Base-by-base conservation (phyloP, 140 eudicot species). In the Bidens hawaiensis region DNA sequence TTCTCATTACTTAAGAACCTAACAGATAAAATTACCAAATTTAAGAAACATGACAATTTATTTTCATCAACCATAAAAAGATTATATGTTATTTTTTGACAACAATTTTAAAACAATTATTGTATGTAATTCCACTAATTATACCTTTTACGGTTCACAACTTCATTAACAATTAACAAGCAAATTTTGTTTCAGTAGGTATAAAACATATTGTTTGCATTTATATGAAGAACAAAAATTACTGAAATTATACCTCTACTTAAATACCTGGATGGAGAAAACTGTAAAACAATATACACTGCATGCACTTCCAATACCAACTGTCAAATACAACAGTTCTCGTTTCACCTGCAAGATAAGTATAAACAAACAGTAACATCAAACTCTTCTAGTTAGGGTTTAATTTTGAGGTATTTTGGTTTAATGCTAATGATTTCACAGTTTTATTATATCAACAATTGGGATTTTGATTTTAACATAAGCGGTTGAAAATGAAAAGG, bases 281-380 rank as follows among this genome's bases (percentile, higher is more conserved):
- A 69, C 67, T 47, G 82, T 38, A 33, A 91, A 87, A 66, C 98
- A 91, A 74, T 91, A 91, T 74, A 85, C 93, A 74, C 77, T 87
- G 65, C 98, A 87, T 43, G 87, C 96, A 67, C 93, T 79, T 80
- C 96, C 96, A n/a, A 85, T 78, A 45, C 85, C 81, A 53, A 85
- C 73, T 1, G 98, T 91, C 70, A 91, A 58, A 57, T 87, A 81
- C 58, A 87, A 72, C 62, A 91, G 67, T 63, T 91, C 98, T 78
- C 81, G 80, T 74, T 91, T 84, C 28, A 87, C 82, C 98, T 91
- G 89, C 77, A 74, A 68, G 15, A 2, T 52, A 57, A 62, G n/a
- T 62, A 42, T 28, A 71, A 19, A 19, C 19, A 16, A 54, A 36
- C 64, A 31, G 28, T 45, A 60, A 53, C 18, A 73, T 66, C 42